Evolutionary conservation across 1,284 basidiomycete genomes (phyloP), one percentile per base, ranked within the genome.

Genomic region (Meripilus lineatus): DNA sequence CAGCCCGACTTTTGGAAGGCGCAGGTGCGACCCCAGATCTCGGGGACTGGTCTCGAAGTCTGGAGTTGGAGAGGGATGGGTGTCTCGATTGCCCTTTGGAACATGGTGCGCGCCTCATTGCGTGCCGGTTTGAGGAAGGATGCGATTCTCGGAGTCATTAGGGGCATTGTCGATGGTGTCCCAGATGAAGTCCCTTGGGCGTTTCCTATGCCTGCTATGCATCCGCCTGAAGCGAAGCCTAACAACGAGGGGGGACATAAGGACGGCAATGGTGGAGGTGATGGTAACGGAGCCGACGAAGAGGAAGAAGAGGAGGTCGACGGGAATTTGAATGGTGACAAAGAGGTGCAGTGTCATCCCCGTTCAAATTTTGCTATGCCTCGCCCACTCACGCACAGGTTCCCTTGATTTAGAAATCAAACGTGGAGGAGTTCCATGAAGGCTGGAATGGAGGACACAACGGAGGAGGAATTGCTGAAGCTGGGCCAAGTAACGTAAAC

Each of bases 51-150:
- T 2, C 49, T 69, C 1, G 71, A 75, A 44, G 70, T 81, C 4
- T 87, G 84, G 84, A 81, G 76, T 55, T 86, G 84, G 84, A 73
- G 75, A 44, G 76, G 78, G 1, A 66, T 81, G 55, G 84, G 84
- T 1, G 81, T 86, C 10, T 82, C 79, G 3, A 69, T 70, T 41
- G 67, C 74, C 18, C 60, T 87, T 35, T 86, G 83, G 84, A 81
- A 83, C 53, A 71, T 87, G 63, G 80, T 82, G 2, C 65, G 71
- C 28, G 77, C 74, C 0, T 71, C 68, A 33, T 55, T 87, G 56
- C 66, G 66, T 32, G 66, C 69, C 1, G 81, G 81, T 2, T 55
- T 85, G 56, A 61, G 68, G 50, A 81, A 74, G 59, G 79, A 81
- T 4, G 69, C 71, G 1, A 78, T 84, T 24, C 54, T 84, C 21